These are phyloP conservation scores for Echinochloa phyllopogon DNA, from an alignment of 176 grass and related monocot species.

Conservation along the genomic window DNA sequence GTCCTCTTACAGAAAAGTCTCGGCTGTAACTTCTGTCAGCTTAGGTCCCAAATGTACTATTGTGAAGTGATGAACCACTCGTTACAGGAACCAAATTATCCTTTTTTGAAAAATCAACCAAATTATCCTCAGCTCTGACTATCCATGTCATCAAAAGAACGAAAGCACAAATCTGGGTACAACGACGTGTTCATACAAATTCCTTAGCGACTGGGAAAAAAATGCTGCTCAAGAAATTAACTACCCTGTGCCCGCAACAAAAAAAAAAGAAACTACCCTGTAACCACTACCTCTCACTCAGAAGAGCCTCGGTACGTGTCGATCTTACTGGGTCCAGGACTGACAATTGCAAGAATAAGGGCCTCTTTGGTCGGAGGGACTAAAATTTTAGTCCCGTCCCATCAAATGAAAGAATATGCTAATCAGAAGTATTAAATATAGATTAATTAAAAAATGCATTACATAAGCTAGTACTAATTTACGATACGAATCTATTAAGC, in stretches of 20 bases:
- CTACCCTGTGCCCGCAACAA: too few relatives aligned
- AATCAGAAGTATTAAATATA: too few relatives aligned
- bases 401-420: too few relatives aligned
- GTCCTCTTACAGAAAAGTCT: background rate
- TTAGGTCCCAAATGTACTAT: background rate
- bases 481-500: too few relatives aligned
- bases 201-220: slow-evolving; percentile 10
- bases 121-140: background rate
- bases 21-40: too few relatives aligned
- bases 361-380: too few relatives aligned
- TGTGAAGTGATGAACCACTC: background rate
- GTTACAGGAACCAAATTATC: background rate
- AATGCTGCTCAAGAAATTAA: slow-evolving; percentile 9
- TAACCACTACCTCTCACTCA: slow-evolving; percentile 43
- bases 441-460: too few relatives aligned
- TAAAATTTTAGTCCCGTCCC: too few relatives aligned
- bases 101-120: too few relatives aligned
- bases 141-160: background rate
- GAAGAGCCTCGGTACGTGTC: slow-evolving; percentile 74
- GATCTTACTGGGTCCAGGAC: slow-evolving; percentile 50
- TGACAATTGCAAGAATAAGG: slow-evolving; percentile 68
- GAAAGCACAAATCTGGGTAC: background rate
- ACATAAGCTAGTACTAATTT: too few relatives aligned
- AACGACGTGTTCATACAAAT: slow-evolving; percentile 32
- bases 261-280: slow-evolving; percentile 30